Evolutionary conservation across 805 yeast species (phyloP).

Genomic region (Wickerhamiella sergipiensis): DNA sequence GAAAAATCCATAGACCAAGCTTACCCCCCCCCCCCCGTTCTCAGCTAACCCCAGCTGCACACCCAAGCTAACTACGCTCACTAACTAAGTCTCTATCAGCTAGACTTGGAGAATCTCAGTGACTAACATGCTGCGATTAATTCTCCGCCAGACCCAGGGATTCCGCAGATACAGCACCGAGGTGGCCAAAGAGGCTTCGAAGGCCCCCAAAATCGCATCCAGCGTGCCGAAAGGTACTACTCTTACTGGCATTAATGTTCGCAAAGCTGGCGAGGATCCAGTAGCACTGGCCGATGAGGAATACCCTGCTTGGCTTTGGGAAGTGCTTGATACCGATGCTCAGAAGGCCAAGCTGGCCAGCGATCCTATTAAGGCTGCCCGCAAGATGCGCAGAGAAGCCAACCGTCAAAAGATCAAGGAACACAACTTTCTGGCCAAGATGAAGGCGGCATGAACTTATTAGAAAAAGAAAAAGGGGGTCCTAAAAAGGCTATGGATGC

Average conservation of each 20-base stretch:
- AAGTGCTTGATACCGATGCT: slow-evolving; percentile 53
- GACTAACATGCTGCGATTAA: slow-evolving; percentile 1
- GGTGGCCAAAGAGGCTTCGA: slow-evolving; percentile 4
- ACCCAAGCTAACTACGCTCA: no score
- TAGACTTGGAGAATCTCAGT: no score
- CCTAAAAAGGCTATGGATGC: no score
- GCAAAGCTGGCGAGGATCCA: slow-evolving; percentile 73
- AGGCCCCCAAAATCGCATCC: slow-evolving; percentile 30
- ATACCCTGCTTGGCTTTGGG: slow-evolving; percentile 95
- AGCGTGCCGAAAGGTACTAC: slow-evolving; percentile 31
- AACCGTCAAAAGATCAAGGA: slow-evolving; percentile 61
- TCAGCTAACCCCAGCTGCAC: no score
- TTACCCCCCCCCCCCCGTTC: no score
- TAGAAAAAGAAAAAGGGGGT: no score
- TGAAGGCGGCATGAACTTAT: slow-evolving; percentile 18
- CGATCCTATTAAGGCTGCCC: slow-evolving; percentile 53
- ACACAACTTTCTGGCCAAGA: slow-evolving; percentile 60
- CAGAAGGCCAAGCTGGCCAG: slow-evolving; percentile 42
- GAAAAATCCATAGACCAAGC: no score
- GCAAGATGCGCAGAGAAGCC: slow-evolving; percentile 51
- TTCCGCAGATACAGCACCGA: slow-evolving; percentile 10
- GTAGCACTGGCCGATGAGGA: slow-evolving; percentile 77
- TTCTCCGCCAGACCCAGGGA: background rate
- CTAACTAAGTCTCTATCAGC: no score
- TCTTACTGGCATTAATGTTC: slow-evolving; percentile 60